Percentiles rank a stretch among this genome's conserved stretches.
phyloP scores from a whole-genome alignment of 108 stramenopile species.

The Skeletonema menzelii region DNA sequence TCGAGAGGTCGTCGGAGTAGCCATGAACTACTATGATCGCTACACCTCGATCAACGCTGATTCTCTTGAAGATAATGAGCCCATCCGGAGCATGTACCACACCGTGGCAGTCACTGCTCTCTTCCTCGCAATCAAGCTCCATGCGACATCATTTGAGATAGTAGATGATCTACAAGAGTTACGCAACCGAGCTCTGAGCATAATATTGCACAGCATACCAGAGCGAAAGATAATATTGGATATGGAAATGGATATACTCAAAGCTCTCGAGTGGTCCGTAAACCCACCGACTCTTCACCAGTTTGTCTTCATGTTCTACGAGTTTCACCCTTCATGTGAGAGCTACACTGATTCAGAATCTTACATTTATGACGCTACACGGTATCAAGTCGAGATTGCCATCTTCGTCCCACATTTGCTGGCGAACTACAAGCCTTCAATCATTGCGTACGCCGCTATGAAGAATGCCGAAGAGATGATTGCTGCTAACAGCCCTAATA shows the following conservation, averaged over 20 bases:
- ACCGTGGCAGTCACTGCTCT: conserved; percentile 59
- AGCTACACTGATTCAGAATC: neutral
- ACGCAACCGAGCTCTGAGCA: neutral
- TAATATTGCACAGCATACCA: neutral
- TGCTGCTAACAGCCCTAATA: neutral
- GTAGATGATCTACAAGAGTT: neutral
- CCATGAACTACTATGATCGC: conserved; percentile 63
- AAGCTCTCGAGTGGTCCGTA: conserved; percentile 7
- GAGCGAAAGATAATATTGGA: conserved; percentile 35
- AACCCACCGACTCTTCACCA: conserved; percentile 27
- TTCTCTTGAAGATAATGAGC: neutral
- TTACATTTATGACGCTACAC: conserved; percentile 19
- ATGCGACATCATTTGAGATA: neutral
- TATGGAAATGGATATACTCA: conserved; percentile 9
- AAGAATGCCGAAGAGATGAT: conserved; percentile 8
- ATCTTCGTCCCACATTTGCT: conserved; percentile 13
- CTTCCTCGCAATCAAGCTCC: conserved; percentile 63
- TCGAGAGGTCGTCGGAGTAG: conserved; percentile 66
- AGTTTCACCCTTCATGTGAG: conserved; percentile 6
- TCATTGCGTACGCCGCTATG: conserved; percentile 12
- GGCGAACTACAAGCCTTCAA: conserved; percentile 3
- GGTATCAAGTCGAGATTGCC: conserved; percentile 17
- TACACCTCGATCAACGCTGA: conserved; percentile 26
- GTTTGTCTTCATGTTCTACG: conserved; percentile 1
- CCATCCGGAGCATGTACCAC: conserved; percentile 41